These are phyloP conservation scores for Westerdykella sp. DNA, from an alignment of 2,329 filamentous ascomycete genomes.

Conservation along the genomic window DNA sequence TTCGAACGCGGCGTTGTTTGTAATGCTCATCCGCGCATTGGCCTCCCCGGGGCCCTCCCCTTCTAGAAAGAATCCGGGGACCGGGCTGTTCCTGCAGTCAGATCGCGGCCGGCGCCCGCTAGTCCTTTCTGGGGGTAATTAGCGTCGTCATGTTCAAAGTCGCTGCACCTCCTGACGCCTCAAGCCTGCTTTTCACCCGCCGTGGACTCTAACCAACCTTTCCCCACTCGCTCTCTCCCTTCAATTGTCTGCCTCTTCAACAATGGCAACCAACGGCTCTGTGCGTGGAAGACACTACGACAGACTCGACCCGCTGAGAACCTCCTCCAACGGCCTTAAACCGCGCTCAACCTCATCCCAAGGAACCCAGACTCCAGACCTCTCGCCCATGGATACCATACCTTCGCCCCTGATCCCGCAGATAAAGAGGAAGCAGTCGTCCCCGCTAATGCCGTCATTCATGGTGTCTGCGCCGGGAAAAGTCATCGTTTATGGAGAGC, in stretches of 20 bases:
- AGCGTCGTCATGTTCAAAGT: not conserved
- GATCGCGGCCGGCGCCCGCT: not conserved
- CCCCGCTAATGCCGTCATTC: conserved; percentile 73
- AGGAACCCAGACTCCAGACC: conserved; percentile 22
- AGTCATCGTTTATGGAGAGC: conserved; percentile 96
- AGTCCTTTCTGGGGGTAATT: not conserved
- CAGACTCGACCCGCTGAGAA: conserved; percentile 17
- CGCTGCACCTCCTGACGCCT: not conserved
- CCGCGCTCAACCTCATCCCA: conserved; percentile 18
- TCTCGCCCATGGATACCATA: conserved; percentile 21
- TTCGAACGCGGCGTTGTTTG: not conserved
- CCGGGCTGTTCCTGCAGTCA: not conserved
- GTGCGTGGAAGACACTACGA: conserved; percentile 18
- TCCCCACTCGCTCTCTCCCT: not conserved
- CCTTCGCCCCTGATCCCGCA: conserved; percentile 21
- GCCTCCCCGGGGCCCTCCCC: too few relatives aligned
- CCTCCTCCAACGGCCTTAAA: conserved; percentile 8
- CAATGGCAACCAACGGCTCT: conserved; percentile 24
- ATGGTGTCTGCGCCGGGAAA: conserved; percentile 98
- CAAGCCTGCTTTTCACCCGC: not conserved
- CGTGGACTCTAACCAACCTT: not conserved
- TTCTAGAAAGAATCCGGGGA: not conserved
- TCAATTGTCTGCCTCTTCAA: not conserved
- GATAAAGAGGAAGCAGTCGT: conserved; percentile 36
- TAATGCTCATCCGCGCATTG: not conserved